Conservation (phyloP, 768 basidiomycete genomes). For the Cyclocybe aegerita region DNA sequence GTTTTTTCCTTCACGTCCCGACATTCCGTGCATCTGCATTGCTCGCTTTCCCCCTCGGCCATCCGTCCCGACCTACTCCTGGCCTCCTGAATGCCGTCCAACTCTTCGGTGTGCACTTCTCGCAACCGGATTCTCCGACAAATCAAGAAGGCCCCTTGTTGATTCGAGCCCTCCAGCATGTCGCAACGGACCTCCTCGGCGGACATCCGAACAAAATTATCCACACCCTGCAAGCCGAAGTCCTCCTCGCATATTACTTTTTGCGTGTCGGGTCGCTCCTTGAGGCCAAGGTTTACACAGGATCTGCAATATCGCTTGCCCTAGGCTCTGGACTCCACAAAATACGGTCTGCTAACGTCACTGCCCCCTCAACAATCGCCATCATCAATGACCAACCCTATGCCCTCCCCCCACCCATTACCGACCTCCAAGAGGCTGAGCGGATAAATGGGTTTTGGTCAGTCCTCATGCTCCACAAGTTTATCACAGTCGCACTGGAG, state of each 20-base stretch:
- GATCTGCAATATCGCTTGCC: constrained; percentile 51
- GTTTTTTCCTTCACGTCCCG: constrained; percentile 59
- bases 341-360: constrained; percentile 35
- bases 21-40: constrained; percentile 50
- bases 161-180: constrained; percentile 45
- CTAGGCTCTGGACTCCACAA: constrained; percentile 49
- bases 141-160: constrained; percentile 48
- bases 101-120: constrained; percentile 55
- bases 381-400: constrained; percentile 42
- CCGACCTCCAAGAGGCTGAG: constrained; percentile 61
- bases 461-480: constrained; percentile 57
- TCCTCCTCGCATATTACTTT: constrained; percentile 68
- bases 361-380: constrained; percentile 35
- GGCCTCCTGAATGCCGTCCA: constrained; percentile 49
- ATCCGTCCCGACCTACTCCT: constrained; percentile 45
- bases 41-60: constrained; percentile 47
- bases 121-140: constrained; percentile 36
- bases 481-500: constrained; percentile 53
- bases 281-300: constrained; percentile 59
- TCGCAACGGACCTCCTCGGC: constrained; percentile 45
- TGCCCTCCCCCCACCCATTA: constrained; percentile 36
- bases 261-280: constrained; percentile 57
- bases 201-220: constrained; percentile 48
- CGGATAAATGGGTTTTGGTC: constrained; percentile 69
- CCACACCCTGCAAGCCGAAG: constrained; percentile 58